Evolutionary conservation across 179 eudicot species (phyloP), one percentile per base, ranked within the genome.

Genomic region (Carnegiea gigantea): DNA sequence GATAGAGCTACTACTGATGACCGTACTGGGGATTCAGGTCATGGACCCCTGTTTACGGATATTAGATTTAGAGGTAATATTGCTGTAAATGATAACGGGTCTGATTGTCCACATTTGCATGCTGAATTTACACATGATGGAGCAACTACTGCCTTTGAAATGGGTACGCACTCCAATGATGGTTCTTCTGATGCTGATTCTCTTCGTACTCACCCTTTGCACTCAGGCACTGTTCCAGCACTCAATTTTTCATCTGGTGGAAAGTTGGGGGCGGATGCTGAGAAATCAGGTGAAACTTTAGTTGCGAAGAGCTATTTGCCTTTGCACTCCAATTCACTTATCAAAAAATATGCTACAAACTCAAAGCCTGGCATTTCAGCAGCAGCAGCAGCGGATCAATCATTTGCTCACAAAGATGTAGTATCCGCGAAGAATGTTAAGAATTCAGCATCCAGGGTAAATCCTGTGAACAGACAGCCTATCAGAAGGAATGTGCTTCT

Each of bases 401-500:
- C 82, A 24, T 21, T 75, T 38, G 79, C 78, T 80, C 51, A 73
- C 73, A 88, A 83, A 77, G 82, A 74, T 68, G 77, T 73, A 62
- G 67, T 83, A 57, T 72, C 77, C 23, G 77, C 82, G 78, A 81
- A 88, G 78, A 80, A 70, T 83, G 83, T 65, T 43, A 83, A 80
- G 51, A 82, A 79, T 68, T 77, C 78, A 70, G 62, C 46, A 59
- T 70, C 83, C 46, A 68, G 79, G 67, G 76, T 82, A 73, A 86
- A 75, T 78, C 20, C 85, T 48, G 60, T 48, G 33, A 81, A 75
- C 48, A 83, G 78, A 81, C 86, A 65, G 79, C 75, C 79, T 54
- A 75, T 80, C 26, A 43, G 79, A 64, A 79, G 83, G 81, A 88
- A 88, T 76, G 88, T 83, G 81, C 78, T 75, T 40, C 81, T 75